A percentile compares a stretch with the other conserved stretches of the same genome.
These are phyloP conservation scores for Vachellia pachyceras DNA, from an alignment of 306 rosid genomes.

Conservation along the genomic window DNA sequence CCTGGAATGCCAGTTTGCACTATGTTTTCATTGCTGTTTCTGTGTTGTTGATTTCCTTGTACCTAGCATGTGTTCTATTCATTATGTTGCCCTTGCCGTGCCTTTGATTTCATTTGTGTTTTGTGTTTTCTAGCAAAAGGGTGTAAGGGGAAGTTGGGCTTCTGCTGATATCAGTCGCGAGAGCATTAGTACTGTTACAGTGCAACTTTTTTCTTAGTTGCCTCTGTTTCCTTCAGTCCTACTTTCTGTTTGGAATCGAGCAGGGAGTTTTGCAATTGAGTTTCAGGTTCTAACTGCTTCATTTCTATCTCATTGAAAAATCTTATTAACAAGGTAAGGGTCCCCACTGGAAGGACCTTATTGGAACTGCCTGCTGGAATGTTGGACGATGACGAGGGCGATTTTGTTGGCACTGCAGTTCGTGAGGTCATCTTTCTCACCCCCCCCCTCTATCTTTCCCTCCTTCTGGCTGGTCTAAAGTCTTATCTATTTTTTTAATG, in stretches of 20 bases:
- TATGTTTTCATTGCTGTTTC: no score
- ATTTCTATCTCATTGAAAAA: constrained; percentile 30
- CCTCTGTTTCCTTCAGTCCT: not conserved
- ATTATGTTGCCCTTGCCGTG: no score
- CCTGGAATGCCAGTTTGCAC: no score
- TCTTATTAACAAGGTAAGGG: constrained; percentile 68
- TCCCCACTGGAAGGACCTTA: constrained; percentile 77
- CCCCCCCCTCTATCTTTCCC: not conserved
- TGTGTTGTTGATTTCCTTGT: no score
- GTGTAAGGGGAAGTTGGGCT: no score
- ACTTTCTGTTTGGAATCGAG: not conserved
- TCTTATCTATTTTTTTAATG: constrained; percentile 3
- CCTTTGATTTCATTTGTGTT: no score
- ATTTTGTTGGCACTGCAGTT: constrained; percentile 88
- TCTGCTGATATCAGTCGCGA: no score
- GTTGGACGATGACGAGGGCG: constrained; percentile 85
- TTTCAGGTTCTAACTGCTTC: not conserved
- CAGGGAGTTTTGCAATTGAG: not conserved
- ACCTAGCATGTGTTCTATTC: no score
- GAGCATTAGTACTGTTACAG: no score
- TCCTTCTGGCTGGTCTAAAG: constrained; percentile 9
- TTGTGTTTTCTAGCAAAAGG: no score
- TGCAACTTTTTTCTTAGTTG: not conserved
- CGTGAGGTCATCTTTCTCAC: constrained; percentile 70
- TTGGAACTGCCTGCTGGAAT: constrained; percentile 98